phyloP scores from a whole-genome alignment of 1,139 yeast genomes.

The Pichia sp. region DNA sequence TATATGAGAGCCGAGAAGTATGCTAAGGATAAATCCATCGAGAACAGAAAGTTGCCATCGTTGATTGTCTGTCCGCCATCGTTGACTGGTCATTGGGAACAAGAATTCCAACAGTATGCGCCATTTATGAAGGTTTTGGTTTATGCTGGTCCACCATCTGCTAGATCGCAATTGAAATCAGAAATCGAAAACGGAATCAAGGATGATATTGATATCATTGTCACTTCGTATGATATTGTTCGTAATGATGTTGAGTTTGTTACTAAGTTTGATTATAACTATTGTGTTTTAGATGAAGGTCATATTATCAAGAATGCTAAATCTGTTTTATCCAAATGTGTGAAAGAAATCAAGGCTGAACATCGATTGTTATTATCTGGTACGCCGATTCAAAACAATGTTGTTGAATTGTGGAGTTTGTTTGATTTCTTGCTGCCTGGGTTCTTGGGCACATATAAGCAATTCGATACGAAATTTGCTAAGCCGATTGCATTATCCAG shows the following conservation, averaged over 20 bases:
- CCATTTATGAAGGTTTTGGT: constrained; percentile 82
- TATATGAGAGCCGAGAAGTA: constrained; percentile 75
- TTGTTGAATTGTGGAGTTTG: constrained; percentile 93
- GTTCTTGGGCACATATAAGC: constrained; percentile 91
- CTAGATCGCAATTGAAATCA: constrained; percentile 53
- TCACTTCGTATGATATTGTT: constrained; percentile 95
- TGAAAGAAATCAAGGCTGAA: constrained; percentile 77
- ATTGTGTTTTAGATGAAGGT: constrained; percentile 97
- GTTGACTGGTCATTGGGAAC: constrained; percentile 98
- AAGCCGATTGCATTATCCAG: constrained; percentile 96
- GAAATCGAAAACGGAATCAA: constrained; percentile 9
- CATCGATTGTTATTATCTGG: constrained; percentile 93
- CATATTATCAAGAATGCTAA: constrained; percentile 93
- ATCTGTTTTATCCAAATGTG: constrained; percentile 87
- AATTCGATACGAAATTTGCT: constrained; percentile 93
- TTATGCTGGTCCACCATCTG: constrained; percentile 91
- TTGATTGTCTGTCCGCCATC: constrained; percentile 96
- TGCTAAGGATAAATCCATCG: constrained; percentile 58
- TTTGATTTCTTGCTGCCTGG: constrained; percentile 99
- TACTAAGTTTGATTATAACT: constrained; percentile 69
- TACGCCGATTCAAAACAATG: constrained; percentile 98
- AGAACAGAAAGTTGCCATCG: constrained; percentile 75
- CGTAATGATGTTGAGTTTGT: constrained; percentile 82
- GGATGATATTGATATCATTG: constrained; percentile 66
- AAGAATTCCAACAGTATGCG: constrained; percentile 86